Percentiles rank a stretch among this genome's conserved stretches.
Conservation (phyloP, 176 grass and related monocot genomes). For the Areca catechu region DNA sequence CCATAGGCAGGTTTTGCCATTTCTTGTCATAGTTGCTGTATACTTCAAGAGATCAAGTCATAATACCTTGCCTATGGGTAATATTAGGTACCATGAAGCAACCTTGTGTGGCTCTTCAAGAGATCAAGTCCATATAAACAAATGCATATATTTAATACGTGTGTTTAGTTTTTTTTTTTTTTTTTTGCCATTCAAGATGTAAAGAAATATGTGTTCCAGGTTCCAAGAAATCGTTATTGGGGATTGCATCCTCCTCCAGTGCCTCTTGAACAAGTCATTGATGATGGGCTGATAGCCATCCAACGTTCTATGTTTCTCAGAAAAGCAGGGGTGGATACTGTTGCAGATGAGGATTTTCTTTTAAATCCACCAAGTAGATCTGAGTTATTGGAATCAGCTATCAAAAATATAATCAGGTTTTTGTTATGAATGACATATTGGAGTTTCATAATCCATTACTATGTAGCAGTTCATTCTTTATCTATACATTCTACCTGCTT, state of each 20-base stretch:
- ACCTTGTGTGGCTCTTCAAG: too few species aligned
- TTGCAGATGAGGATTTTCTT: conserved; percentile 80
- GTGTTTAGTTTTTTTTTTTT: too few species aligned
- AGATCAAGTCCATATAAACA: too few species aligned
- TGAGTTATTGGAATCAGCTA: conserved; percentile 67
- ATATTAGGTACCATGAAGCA: too few species aligned
- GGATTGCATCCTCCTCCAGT: conserved; percentile 87
- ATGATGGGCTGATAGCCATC: conserved; percentile 68
- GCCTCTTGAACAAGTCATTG: conserved; percentile 96
- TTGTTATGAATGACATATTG: conserved; percentile 13
- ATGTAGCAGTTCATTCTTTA: too few species aligned
- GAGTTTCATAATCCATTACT: too few species aligned
- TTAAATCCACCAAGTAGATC: conserved; percentile 75
- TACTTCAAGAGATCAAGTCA: too few species aligned
- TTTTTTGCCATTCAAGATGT: background rate
- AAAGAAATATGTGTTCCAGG: conserved; percentile 32
- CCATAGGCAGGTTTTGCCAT: too few species aligned
- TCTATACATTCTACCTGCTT: too few species aligned
- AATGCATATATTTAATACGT: too few species aligned
- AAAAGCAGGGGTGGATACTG: conserved; percentile 86
- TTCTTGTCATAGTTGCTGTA: too few species aligned
- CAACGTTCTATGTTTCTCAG: conserved; percentile 75
- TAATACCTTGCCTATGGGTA: too few species aligned
- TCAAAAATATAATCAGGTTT: conserved; percentile 95
- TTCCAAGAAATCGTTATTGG: conserved; percentile 92